phyloP scores from a whole-genome alignment of 2,329 filamentous ascomycete species.

The Trichoderma koningiopsis region DNA sequence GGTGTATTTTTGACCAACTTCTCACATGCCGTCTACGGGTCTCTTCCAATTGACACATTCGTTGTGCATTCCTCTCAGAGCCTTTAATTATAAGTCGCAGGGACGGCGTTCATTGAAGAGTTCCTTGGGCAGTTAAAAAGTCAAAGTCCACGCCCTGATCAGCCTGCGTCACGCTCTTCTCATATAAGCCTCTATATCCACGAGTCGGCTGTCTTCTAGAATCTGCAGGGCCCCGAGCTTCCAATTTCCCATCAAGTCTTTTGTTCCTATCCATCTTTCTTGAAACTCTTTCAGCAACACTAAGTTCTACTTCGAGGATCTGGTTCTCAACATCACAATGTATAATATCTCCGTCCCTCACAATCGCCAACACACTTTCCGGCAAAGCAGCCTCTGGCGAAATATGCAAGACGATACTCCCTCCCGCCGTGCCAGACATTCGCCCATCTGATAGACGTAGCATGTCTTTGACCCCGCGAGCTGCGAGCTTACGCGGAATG shows the following conservation, averaged over 20 bases:
- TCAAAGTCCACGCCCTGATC: conserved; percentile 63
- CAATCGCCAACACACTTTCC: conserved; percentile 74
- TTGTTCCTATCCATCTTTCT: not conserved
- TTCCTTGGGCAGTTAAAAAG: conserved; percentile 55
- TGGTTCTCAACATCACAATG: conserved; percentile 74
- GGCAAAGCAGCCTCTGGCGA: conserved; percentile 80
- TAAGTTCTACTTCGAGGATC: conserved; percentile 60
- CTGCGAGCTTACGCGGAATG: conserved; percentile 75
- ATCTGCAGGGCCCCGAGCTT: conserved; percentile 2
- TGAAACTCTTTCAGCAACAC: conserved; percentile 66
- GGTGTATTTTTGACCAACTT: not conserved
- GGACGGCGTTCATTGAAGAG: not conserved
- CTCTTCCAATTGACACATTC: not conserved
- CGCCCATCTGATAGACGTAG: conserved; percentile 84
- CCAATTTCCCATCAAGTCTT: not conserved
- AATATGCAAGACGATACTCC: conserved; percentile 88
- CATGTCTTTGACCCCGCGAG: conserved; percentile 75
- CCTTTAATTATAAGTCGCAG: not conserved
- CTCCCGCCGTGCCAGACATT: conserved; percentile 84
- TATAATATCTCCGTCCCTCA: conserved; percentile 75
- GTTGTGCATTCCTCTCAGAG: not conserved
- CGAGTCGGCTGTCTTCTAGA: conserved; percentile 44
- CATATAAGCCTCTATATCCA: conserved; percentile 62
- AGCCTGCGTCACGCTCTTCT: conserved; percentile 61
- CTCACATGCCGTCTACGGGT: not conserved